Evolutionary conservation across 441 rosid species (phyloP), one percentile per base, ranked within the genome.

Genomic region (Bocquillonia castaneifolia): DNA sequence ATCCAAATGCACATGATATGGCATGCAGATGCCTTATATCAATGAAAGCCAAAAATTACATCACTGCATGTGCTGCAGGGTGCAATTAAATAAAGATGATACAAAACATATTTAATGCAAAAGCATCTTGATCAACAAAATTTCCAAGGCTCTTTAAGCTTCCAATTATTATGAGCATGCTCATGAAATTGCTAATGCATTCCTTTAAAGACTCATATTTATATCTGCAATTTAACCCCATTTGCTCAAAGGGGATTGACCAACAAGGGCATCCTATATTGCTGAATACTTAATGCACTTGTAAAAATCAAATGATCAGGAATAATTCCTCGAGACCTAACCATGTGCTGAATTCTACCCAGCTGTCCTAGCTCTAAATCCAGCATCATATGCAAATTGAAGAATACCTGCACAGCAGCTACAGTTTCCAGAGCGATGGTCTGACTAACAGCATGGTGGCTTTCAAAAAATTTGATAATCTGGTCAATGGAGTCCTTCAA

Each of bases 401-500:
- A 36, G 40, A 74, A 79, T 74, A 92, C 99, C 99, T 96, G 97
- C 71, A 96, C 90, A 68, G 97, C 96, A 65, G 97, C 91, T 64
- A 96, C 99, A 80, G 99, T 89, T 83, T 96, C 99, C 82, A 91
- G 78, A 59, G 99, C 99, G 78, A 92, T 75, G 59, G 91, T 84
- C 79, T 87, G 97, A 83, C 98, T 92, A 72, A 89, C 90, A 57
- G 82, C 93, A 64, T 88, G 77, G 72, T 85, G 86, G 78, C 86
- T 89, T 78, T 85, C 92, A 80, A 96, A 96, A 78, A 96, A 96
- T 42, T 89, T 85, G 74, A 89, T 71, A 65, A 96, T 87, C 67
- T 73, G 90, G 52, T 85, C 86, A 42, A 96, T 74, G 63, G 98
- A 79, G 73, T 92, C 97, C 91, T 96, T 96, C 73, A 96, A 80